Conservation (phyloP, 2,329 filamentous ascomycete species). For the Tolypocladium inflatum region DNA sequence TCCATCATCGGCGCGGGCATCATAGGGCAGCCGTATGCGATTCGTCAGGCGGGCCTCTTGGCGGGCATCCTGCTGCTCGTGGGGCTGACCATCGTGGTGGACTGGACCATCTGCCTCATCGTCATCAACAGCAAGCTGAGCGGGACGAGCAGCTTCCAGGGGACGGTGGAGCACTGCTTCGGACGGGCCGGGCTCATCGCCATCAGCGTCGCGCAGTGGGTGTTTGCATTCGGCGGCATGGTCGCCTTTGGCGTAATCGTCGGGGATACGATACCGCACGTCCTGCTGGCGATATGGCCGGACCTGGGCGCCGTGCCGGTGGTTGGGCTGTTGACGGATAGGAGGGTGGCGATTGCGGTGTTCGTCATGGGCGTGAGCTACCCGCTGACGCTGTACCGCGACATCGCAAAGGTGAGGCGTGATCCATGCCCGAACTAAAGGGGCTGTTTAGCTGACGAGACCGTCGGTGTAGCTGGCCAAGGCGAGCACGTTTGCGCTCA, state of each 20-base stretch:
- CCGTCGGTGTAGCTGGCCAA: constrained; percentile 63
- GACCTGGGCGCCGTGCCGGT: constrained; percentile 62
- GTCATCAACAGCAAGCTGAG: constrained; percentile 97
- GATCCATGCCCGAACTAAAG: neutral
- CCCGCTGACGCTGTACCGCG: constrained; percentile 84
- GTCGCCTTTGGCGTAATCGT: constrained; percentile 96
- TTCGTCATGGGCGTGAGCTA: constrained; percentile 82
- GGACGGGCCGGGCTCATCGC: constrained; percentile 80
- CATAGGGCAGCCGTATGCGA: constrained; percentile 88
- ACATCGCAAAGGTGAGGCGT: constrained; percentile 78
- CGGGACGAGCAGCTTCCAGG: constrained; percentile 88
- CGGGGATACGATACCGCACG: constrained; percentile 90
- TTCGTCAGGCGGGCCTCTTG: constrained; percentile 79
- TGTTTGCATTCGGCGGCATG: constrained; percentile 98
- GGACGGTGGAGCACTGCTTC: constrained; percentile 93
- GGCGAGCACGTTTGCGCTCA: constrained; percentile 83
- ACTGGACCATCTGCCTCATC: constrained; percentile 97
- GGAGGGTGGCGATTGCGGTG: constrained; percentile 77
- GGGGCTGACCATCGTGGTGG: constrained; percentile 70
- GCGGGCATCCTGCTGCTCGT: constrained; percentile 73
- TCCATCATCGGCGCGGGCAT: constrained; percentile 80
- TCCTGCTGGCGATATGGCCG: constrained; percentile 75
- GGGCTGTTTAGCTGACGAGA: neutral
- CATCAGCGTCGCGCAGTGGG: constrained; percentile 87
- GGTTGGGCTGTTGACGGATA: constrained; percentile 71